Evolutionary conservation across 306 rosid genomes (phyloP), one percentile per base, ranked within the genome.

Genomic region (Quercus rubra): DNA sequence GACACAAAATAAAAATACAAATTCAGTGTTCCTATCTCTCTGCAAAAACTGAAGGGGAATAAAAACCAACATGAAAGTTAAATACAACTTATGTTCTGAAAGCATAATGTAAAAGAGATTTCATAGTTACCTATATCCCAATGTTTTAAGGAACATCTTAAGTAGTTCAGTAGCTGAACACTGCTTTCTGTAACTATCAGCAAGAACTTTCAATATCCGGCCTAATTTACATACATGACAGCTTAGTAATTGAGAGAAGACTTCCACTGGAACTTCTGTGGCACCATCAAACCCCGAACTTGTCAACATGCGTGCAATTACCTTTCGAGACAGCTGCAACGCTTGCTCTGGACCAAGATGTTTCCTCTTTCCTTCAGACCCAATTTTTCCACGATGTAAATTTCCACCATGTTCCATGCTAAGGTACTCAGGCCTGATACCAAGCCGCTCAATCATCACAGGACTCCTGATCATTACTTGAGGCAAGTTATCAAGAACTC

Each of bases 111-210:
- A 3, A 52, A 69, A 38, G 25, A 70, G n/a, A 74, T 35, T 63
- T 70, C 33, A 79, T 80, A 78, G 86, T 85, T 83, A 95, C 99
- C 98, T 79, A 80, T 86, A 84, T 77, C 93, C 96, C 85, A 82
- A 33, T 31, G 95, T 91, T 86, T 84, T 92, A 75, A 95, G 90
- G 88, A 95, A 83, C 99, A 95, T 95, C 86, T 89, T 95, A 27
- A 95, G 85, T 79, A 92, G 88, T 57, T 92, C 97, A 61, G 88
- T 81, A 30, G 97, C 97, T 1, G 98, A 88, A 78, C 94, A 91
- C 86, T 92, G 97, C 73, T 91, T 91, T 78, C 85, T 88, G 86
- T 95, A 95, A 83, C 89, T 87, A 84, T 95, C 99, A 64, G 94
- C 55, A 79, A 95, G 97, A 51, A 95, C 81, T 88, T 81, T 92